Evolutionary conservation across 1,284 basidiomycete genomes (phyloP).

Genomic region (Neotropicomus parvogracilis): DNA sequence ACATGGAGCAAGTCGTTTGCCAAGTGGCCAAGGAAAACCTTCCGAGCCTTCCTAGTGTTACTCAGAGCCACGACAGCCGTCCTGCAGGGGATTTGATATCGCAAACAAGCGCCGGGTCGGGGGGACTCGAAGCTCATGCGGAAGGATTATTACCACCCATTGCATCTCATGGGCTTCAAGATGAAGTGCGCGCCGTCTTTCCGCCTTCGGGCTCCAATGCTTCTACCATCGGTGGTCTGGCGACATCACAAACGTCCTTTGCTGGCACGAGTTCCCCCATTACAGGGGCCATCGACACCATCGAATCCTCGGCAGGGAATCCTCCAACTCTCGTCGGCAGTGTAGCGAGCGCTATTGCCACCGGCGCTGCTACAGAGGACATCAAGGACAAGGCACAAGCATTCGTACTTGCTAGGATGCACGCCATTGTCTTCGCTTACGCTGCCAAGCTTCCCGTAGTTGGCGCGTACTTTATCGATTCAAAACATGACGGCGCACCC

Average conservation of each 20-base stretch:
- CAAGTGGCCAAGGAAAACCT: slow-evolving; percentile 1
- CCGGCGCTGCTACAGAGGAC: slow-evolving; percentile 1
- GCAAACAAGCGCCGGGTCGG: background rate
- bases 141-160: slow-evolving; percentile 4
- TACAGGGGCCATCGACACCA: background rate
- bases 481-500: slow-evolving; percentile 3
- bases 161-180: background rate
- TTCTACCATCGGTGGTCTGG: background rate
- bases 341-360: background rate
- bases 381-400: slow-evolving; percentile 7
- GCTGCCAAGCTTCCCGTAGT: slow-evolving; percentile 20
- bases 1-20: background rate
- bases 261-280: background rate
- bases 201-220: background rate
- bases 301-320: slow-evolving; percentile 5
- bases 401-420: slow-evolving; percentile 11
- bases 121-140: background rate
- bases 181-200: background rate
- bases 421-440: slow-evolving; percentile 9
- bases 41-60: background rate
- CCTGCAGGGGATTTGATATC: background rate
- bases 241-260: background rate
- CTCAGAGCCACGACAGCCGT: background rate
- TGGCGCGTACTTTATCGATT: slow-evolving; percentile 26
- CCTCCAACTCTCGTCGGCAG: background rate